phyloP scores from a whole-genome alignment of 805 yeast genomes.

The Wickerhamiella kurtzmanii region DNA sequence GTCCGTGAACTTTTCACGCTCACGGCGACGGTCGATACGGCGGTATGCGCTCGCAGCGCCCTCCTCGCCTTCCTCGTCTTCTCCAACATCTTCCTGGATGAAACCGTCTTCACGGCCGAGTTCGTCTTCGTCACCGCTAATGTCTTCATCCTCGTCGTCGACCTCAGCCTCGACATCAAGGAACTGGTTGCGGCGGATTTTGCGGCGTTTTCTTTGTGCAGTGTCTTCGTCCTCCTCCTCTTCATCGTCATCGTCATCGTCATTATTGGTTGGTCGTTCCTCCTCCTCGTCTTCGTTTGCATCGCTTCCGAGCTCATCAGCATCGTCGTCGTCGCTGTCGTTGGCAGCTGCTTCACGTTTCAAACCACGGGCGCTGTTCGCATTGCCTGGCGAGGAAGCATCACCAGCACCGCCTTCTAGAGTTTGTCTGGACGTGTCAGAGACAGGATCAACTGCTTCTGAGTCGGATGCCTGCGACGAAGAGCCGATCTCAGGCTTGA shows the following conservation, averaged over 20 bases:
- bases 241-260: conserved; percentile 19
- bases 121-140: conserved; percentile 93
- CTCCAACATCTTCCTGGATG: conserved; percentile 44
- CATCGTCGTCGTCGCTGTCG: conserved; percentile 1
- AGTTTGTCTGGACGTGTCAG: not conserved
- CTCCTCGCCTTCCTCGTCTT: conserved; percentile 30
- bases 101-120: conserved; percentile 56
- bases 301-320: not conserved
- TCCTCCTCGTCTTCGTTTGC: conserved; percentile 3
- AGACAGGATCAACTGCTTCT: not conserved
- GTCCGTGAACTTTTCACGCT: conserved; percentile 62
- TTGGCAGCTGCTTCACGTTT: not conserved
- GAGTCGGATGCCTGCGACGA: not conserved
- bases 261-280: conserved; percentile 18
- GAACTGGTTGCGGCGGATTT: conserved; percentile 53
- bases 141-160: conserved; percentile 91
- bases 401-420: no score
- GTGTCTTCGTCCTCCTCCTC: conserved; percentile 20
- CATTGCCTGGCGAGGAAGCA: no score
- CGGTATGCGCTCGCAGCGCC: conserved; percentile 61
- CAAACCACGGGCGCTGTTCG: no score
- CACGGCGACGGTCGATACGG: conserved; percentile 62
- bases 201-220: conserved; percentile 20
- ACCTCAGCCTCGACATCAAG: conserved; percentile 98
- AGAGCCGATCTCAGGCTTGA: not conserved